Evolutionary conservation across 768 basidiomycete genomes (phyloP).

Genomic region (Collybia sp.): DNA sequence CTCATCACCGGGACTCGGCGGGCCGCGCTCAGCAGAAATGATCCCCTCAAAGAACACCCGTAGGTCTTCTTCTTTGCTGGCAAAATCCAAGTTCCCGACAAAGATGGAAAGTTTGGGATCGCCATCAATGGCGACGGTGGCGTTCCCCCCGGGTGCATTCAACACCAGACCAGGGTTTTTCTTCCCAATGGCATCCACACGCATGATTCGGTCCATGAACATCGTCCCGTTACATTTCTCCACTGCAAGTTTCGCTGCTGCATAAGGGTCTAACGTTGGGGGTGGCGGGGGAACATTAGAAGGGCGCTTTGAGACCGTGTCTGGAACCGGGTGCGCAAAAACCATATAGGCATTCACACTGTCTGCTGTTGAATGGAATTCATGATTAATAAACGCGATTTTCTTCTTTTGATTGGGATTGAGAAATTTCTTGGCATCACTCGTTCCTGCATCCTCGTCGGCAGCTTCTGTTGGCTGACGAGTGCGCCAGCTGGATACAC

Average conservation of each 20-base stretch:
- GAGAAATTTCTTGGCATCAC: slow-evolving; percentile 62
- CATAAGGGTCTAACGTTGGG: slow-evolving; percentile 58
- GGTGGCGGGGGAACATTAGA: slow-evolving; percentile 47
- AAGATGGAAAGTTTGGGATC: slow-evolving; percentile 86
- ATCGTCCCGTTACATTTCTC: slow-evolving; percentile 59
- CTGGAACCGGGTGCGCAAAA: slow-evolving; percentile 62
- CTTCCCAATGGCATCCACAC: slow-evolving; percentile 66
- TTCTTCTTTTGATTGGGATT: slow-evolving; percentile 87
- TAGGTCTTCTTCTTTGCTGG: slow-evolving; percentile 85
- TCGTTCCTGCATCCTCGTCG: slow-evolving; percentile 30
- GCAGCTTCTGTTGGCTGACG: slow-evolving; percentile 38
- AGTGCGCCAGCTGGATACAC: slow-evolving; percentile 56
- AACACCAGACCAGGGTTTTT: slow-evolving; percentile 8
- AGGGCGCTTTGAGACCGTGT: slow-evolving; percentile 27
- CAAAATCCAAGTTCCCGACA: slow-evolving; percentile 92
- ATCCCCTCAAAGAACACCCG: slow-evolving; percentile 82
- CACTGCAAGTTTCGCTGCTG: slow-evolving; percentile 59
- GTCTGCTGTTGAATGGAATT: slow-evolving; percentile 76
- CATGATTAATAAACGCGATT: slow-evolving; percentile 90
- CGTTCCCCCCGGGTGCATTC: neutral
- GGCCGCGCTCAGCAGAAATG: slow-evolving; percentile 66
- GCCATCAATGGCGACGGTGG: slow-evolving; percentile 23
- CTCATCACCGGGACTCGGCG: slow-evolving; percentile 28
- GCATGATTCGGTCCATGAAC: slow-evolving; percentile 75
- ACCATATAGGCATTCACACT: slow-evolving; percentile 88